Conservation (phyloP, 164 flowering plant species). For the Brasenia schreberi region DNA sequence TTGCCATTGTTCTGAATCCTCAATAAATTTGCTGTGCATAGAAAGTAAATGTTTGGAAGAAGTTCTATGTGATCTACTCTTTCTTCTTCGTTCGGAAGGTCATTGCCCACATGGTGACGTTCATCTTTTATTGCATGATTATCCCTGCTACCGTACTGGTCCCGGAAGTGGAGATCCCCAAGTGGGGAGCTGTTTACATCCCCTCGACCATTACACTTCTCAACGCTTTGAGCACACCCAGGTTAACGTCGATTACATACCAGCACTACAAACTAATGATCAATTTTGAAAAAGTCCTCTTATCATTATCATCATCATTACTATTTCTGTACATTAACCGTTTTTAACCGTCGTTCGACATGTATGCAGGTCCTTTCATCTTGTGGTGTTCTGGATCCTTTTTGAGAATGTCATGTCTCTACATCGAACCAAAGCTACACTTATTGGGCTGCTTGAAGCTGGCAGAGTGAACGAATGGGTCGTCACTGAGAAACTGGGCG, state of each 20-base stretch:
- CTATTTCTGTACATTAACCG: no score
- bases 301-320: no score
- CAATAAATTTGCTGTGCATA: conserved; percentile 18
- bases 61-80: conserved; percentile 87
- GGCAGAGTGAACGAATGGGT: conserved; percentile 96
- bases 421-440: conserved; percentile 88
- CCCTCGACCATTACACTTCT: conserved; percentile 81
- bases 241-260: conserved; percentile 19
- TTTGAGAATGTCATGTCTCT: conserved; percentile 98
- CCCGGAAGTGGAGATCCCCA: conserved; percentile 86
- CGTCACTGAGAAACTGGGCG: conserved; percentile 93
- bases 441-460: conserved; percentile 77
- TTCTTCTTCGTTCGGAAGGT: conserved; percentile 93
- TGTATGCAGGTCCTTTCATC: conserved; percentile 67
- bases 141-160: conserved; percentile 71
- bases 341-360: neutral
- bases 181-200: conserved; percentile 89
- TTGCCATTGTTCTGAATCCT: neutral
- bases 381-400: conserved; percentile 84
- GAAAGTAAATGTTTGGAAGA: conserved; percentile 85
- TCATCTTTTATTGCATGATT: conserved; percentile 73
- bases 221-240: conserved; percentile 93
- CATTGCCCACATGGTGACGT: conserved; percentile 82
- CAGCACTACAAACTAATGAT: no score
- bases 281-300: neutral